These are phyloP conservation scores for Phoma sp. DNA, from an alignment of 2,329 filamentous ascomycete species.

Conservation along the genomic window DNA sequence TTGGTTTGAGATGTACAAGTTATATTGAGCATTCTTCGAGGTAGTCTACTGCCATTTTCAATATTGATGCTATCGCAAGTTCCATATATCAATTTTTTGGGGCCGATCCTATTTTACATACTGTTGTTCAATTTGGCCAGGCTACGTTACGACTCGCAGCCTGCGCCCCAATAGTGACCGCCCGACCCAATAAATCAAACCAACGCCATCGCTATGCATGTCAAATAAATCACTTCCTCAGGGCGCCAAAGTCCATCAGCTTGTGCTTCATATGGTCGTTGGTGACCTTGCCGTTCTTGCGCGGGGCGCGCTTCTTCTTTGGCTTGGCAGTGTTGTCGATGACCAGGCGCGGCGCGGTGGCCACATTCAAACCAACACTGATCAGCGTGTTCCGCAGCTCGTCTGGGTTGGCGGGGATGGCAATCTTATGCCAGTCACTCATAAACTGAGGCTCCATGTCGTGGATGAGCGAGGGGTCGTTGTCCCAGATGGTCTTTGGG, in stretches of 20 bases:
- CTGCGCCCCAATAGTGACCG: too few species aligned
- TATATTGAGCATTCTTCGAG: too few species aligned
- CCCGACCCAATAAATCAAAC: too few species aligned
- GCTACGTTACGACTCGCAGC: too few species aligned
- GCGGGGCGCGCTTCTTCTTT: constrained; percentile 76
- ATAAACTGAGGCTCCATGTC: constrained; percentile 82
- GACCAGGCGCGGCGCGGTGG: constrained; percentile 76
- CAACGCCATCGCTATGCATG: constrained; percentile 44
- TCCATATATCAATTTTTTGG: too few species aligned
- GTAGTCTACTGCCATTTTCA: too few species aligned
- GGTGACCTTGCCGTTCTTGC: constrained; percentile 78
- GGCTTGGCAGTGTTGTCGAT: constrained; percentile 63
- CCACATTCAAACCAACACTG: constrained; percentile 80
- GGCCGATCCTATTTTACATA: too few species aligned
- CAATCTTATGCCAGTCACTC: constrained; percentile 80
- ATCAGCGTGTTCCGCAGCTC: constrained; percentile 79
- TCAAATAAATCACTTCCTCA: constrained; percentile 40
- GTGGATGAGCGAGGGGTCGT: constrained; percentile 79
- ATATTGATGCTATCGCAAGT: too few species aligned
- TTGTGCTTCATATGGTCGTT: constrained; percentile 87
- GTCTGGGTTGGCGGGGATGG: constrained; percentile 72
- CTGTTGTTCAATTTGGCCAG: too few species aligned
- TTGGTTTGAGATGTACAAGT: too few species aligned
- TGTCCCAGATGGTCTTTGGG: constrained; percentile 80
- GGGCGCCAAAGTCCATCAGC: constrained; percentile 72